A percentile compares a stretch with the other conserved stretches of the same genome.
Conservation (phyloP, 352 stramenopile genomes). For the Globisporangium solare region DNA sequence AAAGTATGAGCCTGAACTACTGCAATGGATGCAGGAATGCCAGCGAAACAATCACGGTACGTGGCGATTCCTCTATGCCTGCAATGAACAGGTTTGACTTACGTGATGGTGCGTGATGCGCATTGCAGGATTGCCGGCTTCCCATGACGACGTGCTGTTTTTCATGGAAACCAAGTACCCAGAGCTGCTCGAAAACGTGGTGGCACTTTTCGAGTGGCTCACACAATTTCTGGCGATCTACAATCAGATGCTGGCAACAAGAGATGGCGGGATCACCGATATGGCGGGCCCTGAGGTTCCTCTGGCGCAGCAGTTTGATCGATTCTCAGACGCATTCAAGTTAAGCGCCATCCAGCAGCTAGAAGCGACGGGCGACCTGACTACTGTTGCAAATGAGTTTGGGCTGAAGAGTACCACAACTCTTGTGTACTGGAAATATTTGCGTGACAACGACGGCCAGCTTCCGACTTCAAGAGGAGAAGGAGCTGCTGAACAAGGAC, state of each 20-base stretch:
- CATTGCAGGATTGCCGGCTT: slow-evolving; percentile 13
- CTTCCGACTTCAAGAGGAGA: slow-evolving; percentile 10
- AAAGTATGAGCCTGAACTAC: slow-evolving; percentile 42
- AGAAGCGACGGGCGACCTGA: slow-evolving; percentile 21
- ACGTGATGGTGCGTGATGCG: no score
- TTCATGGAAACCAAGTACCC: slow-evolving; percentile 62
- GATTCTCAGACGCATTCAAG: slow-evolving; percentile 12
- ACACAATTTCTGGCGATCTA: slow-evolving; percentile 35
- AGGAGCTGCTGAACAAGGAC: slow-evolving; percentile 4
- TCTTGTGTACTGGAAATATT: slow-evolving; percentile 56
- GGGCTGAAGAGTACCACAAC: slow-evolving; percentile 54
- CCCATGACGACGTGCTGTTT: slow-evolving; percentile 55
- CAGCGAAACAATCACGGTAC: slow-evolving; percentile 23
- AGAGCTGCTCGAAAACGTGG: slow-evolving; percentile 42
- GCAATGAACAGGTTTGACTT: no score
- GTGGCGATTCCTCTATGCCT: neutral
- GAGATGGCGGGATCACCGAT: slow-evolving; percentile 7
- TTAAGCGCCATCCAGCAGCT: slow-evolving; percentile 19
- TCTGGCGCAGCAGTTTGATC: slow-evolving; percentile 2
- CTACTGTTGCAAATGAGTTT: slow-evolving; percentile 34
- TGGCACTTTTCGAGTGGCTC: slow-evolving; percentile 58
- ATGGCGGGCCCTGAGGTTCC: neutral
- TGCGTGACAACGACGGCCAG: slow-evolving; percentile 22
- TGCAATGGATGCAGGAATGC: slow-evolving; percentile 42
- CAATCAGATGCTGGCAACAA: slow-evolving; percentile 20